Evolutionary conservation across 2,329 filamentous ascomycete genomes (phyloP).

Genomic region (Apiospora marii): DNA sequence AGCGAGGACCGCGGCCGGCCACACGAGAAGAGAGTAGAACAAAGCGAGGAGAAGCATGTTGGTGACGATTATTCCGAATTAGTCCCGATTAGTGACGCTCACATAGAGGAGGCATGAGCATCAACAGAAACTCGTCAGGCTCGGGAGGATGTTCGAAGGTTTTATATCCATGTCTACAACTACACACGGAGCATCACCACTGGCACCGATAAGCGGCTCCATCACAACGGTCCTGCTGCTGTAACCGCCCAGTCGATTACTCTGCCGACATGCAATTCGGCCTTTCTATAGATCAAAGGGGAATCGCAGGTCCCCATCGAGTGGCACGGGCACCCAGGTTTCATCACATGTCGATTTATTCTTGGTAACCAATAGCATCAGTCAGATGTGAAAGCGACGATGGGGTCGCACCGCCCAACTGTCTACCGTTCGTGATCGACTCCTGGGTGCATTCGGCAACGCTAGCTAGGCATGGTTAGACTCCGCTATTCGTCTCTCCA

Average conservation of each 20-base stretch:
- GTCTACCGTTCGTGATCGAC: conserved; percentile 14
- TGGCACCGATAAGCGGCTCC: background rate
- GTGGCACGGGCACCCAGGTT: background rate
- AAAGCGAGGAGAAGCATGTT: conserved; percentile 40
- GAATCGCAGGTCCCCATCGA: background rate
- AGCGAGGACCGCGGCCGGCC: conserved; percentile 42
- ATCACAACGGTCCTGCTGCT: background rate
- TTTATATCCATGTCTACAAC: background rate
- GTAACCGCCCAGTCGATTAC: background rate
- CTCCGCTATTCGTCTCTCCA: background rate
- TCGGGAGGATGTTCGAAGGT: background rate
- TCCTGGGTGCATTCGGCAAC: background rate
- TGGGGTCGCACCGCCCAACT: background rate
- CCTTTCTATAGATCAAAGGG: background rate
- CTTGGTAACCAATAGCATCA: background rate
- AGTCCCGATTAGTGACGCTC: background rate
- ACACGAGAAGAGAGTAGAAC: conserved; percentile 38
- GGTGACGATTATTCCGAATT: background rate
- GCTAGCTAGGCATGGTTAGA: conserved; percentile 7
- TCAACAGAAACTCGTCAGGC: background rate
- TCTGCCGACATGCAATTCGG: background rate
- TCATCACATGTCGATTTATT: background rate
- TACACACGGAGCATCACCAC: too few relatives aligned
- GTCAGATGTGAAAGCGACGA: background rate
- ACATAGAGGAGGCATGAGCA: conserved; percentile 1